phyloP scores from a whole-genome alignment of 345 rosid genomes.

The Salix viminalis region DNA sequence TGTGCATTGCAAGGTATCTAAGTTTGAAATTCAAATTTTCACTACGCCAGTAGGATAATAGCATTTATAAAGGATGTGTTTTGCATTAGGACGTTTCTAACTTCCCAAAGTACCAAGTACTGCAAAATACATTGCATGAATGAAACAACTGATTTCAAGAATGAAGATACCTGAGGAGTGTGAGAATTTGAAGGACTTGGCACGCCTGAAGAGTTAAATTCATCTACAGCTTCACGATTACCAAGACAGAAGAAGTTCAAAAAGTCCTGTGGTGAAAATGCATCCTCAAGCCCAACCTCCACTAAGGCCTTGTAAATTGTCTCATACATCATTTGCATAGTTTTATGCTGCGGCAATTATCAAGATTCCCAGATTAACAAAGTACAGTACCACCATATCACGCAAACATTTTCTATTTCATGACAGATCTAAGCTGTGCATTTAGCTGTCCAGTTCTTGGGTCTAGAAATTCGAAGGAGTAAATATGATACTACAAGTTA shows the following conservation, averaged over 20 bases:
- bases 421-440: background rate
- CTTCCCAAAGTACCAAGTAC: background rate
- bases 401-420: background rate
- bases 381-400: background rate
- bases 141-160: background rate
- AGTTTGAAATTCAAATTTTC: background rate
- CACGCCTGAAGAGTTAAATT: background rate
- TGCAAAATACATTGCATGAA: background rate
- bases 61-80: background rate
- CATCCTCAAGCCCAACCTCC: constrained; percentile 72
- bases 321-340: constrained; percentile 98
- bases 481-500: background rate
- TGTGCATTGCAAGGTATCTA: background rate
- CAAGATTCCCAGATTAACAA: constrained; percentile 7
- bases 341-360: constrained; percentile 63
- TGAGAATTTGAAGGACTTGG: constrained; percentile 45
- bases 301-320: constrained; percentile 78
- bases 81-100: background rate
- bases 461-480: background rate
- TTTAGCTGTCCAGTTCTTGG: background rate
- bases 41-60: background rate
- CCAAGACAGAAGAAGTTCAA: constrained; percentile 96
- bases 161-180: constrained; percentile 59
- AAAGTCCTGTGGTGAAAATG: constrained; percentile 72
- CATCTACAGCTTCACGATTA: constrained; percentile 56